phyloP scores from a whole-genome alignment of 345 rosid species.

The Erodium maritimum region DNA sequence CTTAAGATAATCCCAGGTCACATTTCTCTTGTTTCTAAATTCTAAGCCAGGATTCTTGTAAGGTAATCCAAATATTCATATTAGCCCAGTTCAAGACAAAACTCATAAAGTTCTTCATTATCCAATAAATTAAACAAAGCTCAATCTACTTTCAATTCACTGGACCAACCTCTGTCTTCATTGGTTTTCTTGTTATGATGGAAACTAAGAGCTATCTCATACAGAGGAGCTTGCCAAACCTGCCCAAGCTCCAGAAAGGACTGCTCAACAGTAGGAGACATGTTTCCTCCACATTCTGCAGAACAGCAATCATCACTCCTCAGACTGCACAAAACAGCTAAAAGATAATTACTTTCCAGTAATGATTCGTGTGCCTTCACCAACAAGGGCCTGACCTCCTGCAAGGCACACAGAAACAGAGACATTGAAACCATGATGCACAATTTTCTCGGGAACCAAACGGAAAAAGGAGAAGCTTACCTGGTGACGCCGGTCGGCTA shows the following conservation, averaged over 20 bases:
- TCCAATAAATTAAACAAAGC: background rate
- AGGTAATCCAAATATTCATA: no score
- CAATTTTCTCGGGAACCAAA: background rate
- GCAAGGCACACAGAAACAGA: constrained; percentile 3
- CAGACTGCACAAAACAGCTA: constrained; percentile 26
- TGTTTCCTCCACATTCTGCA: constrained; percentile 8
- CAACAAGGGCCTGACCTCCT: constrained; percentile 44
- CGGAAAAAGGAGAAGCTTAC: constrained; percentile 12
- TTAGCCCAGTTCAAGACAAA: no score
- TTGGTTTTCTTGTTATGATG: constrained; percentile 7
- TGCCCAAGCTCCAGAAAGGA: constrained; percentile 57
- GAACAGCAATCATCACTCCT: constrained; percentile 20
- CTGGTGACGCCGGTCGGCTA: constrained; percentile 60
- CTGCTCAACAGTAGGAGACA: constrained; percentile 8
- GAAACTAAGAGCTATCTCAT: constrained; percentile 42
- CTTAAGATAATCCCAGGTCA: no score
- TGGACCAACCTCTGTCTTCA: constrained; percentile 20
- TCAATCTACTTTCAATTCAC: no score
- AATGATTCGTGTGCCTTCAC: constrained; percentile 42
- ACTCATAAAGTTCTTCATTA: background rate
- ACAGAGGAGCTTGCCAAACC: constrained; percentile 75
- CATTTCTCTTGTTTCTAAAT: no score
- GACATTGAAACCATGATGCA: background rate
- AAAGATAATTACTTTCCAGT: constrained; percentile 29
- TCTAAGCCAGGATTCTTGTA: no score